Evolutionary conservation across 768 basidiomycete species (phyloP).

Genomic region (Asterophora parasitica): DNA sequence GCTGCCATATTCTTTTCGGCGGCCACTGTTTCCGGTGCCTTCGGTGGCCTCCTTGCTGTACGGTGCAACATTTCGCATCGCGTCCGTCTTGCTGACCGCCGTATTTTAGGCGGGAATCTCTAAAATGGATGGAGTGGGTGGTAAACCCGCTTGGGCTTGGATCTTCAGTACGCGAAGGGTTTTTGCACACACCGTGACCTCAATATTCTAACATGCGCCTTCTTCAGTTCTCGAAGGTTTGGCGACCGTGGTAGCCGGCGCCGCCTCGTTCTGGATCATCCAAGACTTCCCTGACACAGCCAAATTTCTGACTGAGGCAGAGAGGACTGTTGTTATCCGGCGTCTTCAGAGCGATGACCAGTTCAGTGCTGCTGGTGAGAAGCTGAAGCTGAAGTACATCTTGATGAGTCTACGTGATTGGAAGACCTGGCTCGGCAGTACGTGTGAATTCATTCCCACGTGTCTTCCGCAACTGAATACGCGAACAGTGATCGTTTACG

Average conservation of each 20-base stretch:
- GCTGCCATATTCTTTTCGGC: slow-evolving; percentile 72
- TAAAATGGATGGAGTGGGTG: slow-evolving; percentile 66
- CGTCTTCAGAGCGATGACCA: slow-evolving; percentile 64
- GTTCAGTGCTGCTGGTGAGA: slow-evolving; percentile 71
- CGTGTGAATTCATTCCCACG: slow-evolving; percentile 12
- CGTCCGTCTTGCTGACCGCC: background rate
- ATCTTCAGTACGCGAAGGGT: slow-evolving; percentile 49
- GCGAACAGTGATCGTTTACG: slow-evolving; percentile 49
- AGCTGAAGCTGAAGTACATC: slow-evolving; percentile 53
- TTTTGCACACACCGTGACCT: background rate
- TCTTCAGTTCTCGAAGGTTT: slow-evolving; percentile 56
- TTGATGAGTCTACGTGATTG: slow-evolving; percentile 57
- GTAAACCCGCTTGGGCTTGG: slow-evolving; percentile 66
- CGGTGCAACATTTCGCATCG: slow-evolving; percentile 19
- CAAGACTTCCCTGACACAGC: slow-evolving; percentile 84
- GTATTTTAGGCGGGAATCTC: slow-evolving; percentile 56
- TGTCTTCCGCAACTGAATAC: background rate
- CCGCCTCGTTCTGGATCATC: slow-evolving; percentile 68
- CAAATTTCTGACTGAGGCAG: slow-evolving; percentile 67
- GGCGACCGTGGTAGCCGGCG: slow-evolving; percentile 60
- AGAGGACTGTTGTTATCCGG: slow-evolving; percentile 61
- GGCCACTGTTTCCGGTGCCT: slow-evolving; percentile 79
- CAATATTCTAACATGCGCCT: slow-evolving; percentile 6
- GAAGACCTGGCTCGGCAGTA: slow-evolving; percentile 66
- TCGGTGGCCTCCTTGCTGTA: slow-evolving; percentile 72